Base-by-base conservation (phyloP, 768 basidiomycete genomes). In the Trametes coccinea region DNA sequence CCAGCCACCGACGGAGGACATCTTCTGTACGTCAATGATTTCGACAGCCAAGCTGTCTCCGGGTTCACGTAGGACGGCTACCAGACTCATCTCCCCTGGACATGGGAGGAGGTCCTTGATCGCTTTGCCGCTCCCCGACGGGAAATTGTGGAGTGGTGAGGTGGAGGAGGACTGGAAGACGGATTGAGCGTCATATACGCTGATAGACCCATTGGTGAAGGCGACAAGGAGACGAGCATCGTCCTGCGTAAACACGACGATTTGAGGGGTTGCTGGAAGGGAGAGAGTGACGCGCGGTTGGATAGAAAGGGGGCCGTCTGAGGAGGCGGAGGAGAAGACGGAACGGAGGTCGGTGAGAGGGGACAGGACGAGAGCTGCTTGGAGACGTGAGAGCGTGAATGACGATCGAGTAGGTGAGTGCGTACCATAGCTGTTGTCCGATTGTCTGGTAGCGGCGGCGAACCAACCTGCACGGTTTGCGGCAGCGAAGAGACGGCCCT, bases 401-500 rank as follows among this genome's bases (percentile, higher is more conserved):
- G 34, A 37, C 5, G 6, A 37, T 6, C 34, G 34, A 11, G 6
- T 37, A 11, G 34, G 34, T 6, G 11, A 6, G 11, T 63, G 8
- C 78, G 46, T 58, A 84, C 84, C 76, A 77, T 60, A 73, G 66
- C 53, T 74, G 66, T 66, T 70, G 47, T 50, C 64, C 54, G 73
- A 68, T 51, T 75, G 74, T 41, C 75, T 73, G 46, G 73, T 78
- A 9, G 84, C 80, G 34, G 89, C 88, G 48, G 83, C 87, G 72
- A 92, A 92, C 84, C 86, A 92, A 31, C 84, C 87, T 63, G 77
- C 81, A 11, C 77, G 73, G 68, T 86, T 89, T 2, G 85, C 79
- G 2, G 82, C 77, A 3, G 84, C 80, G 65, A 93, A 83, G 16
- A 88, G 76, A 55, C 74, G 79, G 43, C 81, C 83, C 29, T 80